Percentiles rank a stretch among this genome's conserved stretches.
Evolutionary conservation across 768 basidiomycete genomes (phyloP).

Genomic region (Imleria badia): DNA sequence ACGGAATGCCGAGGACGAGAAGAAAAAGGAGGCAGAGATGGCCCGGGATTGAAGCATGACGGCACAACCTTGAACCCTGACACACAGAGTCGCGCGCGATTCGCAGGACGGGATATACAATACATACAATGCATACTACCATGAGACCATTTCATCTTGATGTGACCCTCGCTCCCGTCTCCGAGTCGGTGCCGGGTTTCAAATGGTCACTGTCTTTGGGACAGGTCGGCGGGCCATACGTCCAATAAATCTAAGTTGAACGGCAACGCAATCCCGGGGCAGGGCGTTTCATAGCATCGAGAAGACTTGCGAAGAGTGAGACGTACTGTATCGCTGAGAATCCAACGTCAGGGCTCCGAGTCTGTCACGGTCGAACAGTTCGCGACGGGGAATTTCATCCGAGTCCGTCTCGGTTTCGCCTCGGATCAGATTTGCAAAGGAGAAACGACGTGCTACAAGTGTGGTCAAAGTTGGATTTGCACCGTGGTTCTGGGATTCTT

Average conservation of each 20-base stretch:
- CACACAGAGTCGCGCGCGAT: slow-evolving; percentile 17
- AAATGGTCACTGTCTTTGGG: too few relatives aligned
- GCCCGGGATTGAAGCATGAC: too few relatives aligned
- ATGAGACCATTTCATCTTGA: too few relatives aligned
- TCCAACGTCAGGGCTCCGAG: slow-evolving; percentile 1
- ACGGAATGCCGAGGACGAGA: too few relatives aligned
- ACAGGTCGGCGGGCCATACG: too few relatives aligned
- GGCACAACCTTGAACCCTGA: too few relatives aligned
- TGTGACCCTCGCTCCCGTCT: too few relatives aligned
- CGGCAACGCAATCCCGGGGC: too few relatives aligned
- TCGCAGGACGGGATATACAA: neutral
- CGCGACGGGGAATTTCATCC: neutral
- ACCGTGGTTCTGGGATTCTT: slow-evolving; percentile 7
- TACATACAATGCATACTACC: too few relatives aligned
- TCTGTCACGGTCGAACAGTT: neutral
- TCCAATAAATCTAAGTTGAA: too few relatives aligned
- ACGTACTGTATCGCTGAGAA: slow-evolving; percentile 7
- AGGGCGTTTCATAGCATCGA: too few relatives aligned
- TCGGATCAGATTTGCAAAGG: slow-evolving; percentile 24
- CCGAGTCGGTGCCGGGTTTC: neutral
- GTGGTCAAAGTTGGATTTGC: slow-evolving; percentile 16
- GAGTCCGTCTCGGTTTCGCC: slow-evolving; percentile 6
- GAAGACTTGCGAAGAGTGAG: slow-evolving; percentile 1
- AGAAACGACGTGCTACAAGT: neutral
- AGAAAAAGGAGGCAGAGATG: too few relatives aligned